Evolutionary conservation across 116 monocot species (phyloP), one percentile per base, ranked within the genome.

Genomic region (Dioscorea cayenensis): DNA sequence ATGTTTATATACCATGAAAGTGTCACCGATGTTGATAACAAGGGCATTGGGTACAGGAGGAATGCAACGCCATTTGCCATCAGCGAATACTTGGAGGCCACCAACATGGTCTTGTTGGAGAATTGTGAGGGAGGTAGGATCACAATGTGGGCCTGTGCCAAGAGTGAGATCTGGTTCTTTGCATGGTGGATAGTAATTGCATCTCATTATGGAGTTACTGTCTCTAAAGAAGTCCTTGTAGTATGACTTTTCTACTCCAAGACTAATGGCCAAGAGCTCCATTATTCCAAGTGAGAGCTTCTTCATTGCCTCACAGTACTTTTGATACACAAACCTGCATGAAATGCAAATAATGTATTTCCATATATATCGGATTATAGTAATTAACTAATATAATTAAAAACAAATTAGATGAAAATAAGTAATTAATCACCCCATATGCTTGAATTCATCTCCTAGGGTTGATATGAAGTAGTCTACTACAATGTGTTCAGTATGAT

Each of bases 1-100:
- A 10, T 7, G 2, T 20, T 18, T 73, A 64, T 13, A 25, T 80
- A 87, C 92, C 92, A 77, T 81, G 82, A 93, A 93, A 3, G 93
- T 93, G 71, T 93, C 93, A 18, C 93, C 93, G 64, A 93, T 83
- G 80, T 93, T 93, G 76, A 94, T 65, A 29, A 94, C 90, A 3
- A 94, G 60, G 0, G 90, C 90, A 28, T 70, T 82, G 14, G 13
- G 61, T 0, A 78, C 64, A 5, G 94, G 88, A 4, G 69, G 66
- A 37, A 94, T 72, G 6, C 81, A 69, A 14, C 50, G 73, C 94
- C 94, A 94, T 55, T 36, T 35, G 9, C 29, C 70, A 36, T 65
- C 80, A 23, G 58, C 19, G 43, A 94, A 86, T 17, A 94, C 94
- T 79, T 94, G 78, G 17, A 93, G 87, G 16, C 93, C 93, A 0